phyloP scores from a whole-genome alignment of 2,329 filamentous ascomycete species.

The Alternaria sp. region DNA sequence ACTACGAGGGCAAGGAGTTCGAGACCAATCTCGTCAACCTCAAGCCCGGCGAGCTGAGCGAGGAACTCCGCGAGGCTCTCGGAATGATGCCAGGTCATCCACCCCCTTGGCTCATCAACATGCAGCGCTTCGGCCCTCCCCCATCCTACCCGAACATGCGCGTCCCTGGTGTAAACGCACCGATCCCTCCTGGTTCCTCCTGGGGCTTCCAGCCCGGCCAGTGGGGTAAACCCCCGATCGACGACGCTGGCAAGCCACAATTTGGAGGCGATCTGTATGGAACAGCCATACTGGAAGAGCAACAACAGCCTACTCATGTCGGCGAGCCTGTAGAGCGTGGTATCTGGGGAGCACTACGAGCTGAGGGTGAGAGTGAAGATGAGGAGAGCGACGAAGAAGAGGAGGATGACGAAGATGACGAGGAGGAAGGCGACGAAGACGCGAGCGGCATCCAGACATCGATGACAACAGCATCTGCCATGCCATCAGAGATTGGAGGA shows the following conservation, averaged over 20 bases:
- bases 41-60: constrained; percentile 86
- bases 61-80: constrained; percentile 88
- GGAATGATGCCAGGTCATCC: constrained; percentile 93
- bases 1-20: constrained; percentile 98
- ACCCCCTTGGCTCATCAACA: constrained; percentile 96
- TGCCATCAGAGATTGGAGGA: constrained; percentile 79
- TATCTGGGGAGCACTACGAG: constrained; percentile 91
- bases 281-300: constrained; percentile 68
- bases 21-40: constrained; percentile 94
- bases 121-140: constrained; percentile 90
- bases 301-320: constrained; percentile 58
- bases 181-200: constrained; percentile 82
- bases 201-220: constrained; percentile 97
- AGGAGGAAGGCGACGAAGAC: constrained; percentile 64
- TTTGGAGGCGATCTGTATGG: constrained; percentile 97
- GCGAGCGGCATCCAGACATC: constrained; percentile 72
- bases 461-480: constrained; percentile 74
- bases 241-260: constrained; percentile 88
- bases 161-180: constrained; percentile 91
- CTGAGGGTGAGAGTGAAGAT: constrained; percentile 74
- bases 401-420: constrained; percentile 72
- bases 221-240: constrained; percentile 93
- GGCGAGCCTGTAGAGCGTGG: constrained; percentile 85
- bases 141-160: constrained; percentile 95
- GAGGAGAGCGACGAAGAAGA: constrained; percentile 65